phyloP scores from a whole-genome alignment of 2,329 filamentous ascomycete species.

The Colletotrichum tofieldiae region DNA sequence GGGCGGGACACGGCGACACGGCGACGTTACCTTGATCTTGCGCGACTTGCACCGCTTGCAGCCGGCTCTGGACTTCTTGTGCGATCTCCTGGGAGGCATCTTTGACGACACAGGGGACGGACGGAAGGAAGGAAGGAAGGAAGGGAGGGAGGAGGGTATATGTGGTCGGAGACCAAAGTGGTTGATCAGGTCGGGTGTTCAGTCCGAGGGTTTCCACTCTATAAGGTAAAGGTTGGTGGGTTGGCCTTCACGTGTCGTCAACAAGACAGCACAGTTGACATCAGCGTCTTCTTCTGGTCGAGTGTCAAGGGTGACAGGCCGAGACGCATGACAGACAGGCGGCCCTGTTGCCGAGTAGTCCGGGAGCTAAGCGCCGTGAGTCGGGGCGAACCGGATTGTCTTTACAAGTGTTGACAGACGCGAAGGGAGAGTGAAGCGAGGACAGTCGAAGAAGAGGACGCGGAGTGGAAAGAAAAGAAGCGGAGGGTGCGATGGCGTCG shows the following conservation, averaged over 20 bases:
- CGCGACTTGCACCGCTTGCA: slow-evolving; percentile 77
- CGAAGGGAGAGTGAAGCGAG: slow-evolving; percentile 11
- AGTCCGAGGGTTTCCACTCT: slow-evolving; percentile 26
- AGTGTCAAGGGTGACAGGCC: slow-evolving; percentile 15
- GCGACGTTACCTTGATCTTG: slow-evolving; percentile 75
- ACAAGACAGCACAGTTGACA: slow-evolving; percentile 21
- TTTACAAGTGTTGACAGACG: slow-evolving; percentile 18
- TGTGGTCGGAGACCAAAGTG: background rate
- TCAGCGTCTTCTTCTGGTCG: slow-evolving; percentile 23
- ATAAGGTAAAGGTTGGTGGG: slow-evolving; percentile 27
- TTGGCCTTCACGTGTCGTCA: slow-evolving; percentile 33
- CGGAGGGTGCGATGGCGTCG: slow-evolving; percentile 24
- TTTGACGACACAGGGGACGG: slow-evolving; percentile 34
- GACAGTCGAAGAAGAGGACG: background rate
- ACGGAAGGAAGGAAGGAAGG: background rate
- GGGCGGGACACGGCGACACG: slow-evolving; percentile 18
- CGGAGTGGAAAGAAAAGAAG: slow-evolving; percentile 2
- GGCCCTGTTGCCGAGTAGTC: background rate
- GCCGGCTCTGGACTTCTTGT: slow-evolving; percentile 79
- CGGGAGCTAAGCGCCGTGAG: slow-evolving; percentile 15
- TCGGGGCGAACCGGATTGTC: slow-evolving; percentile 12
- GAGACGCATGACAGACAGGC: slow-evolving; percentile 31
- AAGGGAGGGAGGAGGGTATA: background rate
- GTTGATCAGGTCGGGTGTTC: background rate
- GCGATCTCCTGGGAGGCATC: slow-evolving; percentile 77